A percentile compares a stretch with the other conserved stretches of the same genome.
Evolutionary conservation across 2,329 filamentous ascomycete species (phyloP).

Genomic region (Penicillium sp.): DNA sequence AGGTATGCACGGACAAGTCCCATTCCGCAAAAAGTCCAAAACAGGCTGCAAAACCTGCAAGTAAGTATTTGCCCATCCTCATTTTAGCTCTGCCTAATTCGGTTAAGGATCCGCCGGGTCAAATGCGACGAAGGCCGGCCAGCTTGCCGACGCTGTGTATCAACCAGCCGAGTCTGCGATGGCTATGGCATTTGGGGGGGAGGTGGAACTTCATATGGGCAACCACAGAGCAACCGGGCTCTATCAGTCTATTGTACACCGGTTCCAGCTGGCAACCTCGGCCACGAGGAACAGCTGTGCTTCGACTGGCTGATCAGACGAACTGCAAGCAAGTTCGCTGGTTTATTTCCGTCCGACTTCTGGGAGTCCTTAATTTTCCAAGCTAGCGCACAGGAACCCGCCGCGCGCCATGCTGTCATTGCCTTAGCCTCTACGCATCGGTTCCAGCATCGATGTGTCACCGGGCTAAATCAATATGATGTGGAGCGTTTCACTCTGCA

Average conservation of each 20-base stretch:
- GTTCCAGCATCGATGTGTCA: constrained; percentile 9
- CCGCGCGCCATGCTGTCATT: constrained; percentile 44
- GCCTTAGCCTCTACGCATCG: constrained; percentile 42
- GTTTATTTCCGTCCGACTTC: constrained; percentile 36
- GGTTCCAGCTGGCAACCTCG: constrained; percentile 14
- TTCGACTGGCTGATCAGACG: constrained; percentile 32
- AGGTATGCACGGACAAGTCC: constrained; percentile 34
- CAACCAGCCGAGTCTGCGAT: constrained; percentile 38
- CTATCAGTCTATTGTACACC: constrained; percentile 16
- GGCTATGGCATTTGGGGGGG: constrained; percentile 47
- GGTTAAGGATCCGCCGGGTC: constrained; percentile 26
- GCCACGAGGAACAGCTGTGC: constrained; percentile 20
- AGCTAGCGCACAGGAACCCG: constrained; percentile 39
- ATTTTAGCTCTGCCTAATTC: background rate
- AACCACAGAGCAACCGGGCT: constrained; percentile 18
- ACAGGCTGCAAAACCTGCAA: constrained; percentile 36
- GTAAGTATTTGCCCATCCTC: constrained; percentile 16
- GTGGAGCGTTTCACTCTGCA: constrained; percentile 36
- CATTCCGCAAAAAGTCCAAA: constrained; percentile 18
- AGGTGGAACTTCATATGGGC: constrained; percentile 28
- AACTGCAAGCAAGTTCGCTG: constrained; percentile 35
- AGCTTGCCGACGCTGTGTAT: constrained; percentile 36
- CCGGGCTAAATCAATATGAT: constrained; percentile 13
- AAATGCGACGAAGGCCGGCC: constrained; percentile 42
- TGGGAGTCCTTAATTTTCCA: constrained; percentile 44